phyloP scores from a whole-genome alignment of 129 eudicot species.

The Mikania micrantha region DNA sequence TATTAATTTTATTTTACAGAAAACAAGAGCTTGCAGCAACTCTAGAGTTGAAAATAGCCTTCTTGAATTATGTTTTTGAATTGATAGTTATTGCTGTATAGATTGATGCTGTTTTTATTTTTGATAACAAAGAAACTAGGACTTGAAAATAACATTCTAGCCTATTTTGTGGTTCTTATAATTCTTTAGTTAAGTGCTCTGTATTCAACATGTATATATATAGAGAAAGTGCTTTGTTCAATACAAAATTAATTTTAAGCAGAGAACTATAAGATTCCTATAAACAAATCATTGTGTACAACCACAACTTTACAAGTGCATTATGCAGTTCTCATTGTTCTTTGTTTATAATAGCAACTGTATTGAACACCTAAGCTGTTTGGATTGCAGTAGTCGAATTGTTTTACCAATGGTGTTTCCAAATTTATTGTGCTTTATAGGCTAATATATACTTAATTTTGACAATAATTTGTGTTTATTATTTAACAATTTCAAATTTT shows the following conservation, averaged over 20 bases:
- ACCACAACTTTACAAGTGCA: too few species aligned
- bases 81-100: background rate
- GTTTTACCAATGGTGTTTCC: background rate
- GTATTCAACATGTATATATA: too few species aligned
- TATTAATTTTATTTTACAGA: background rate
- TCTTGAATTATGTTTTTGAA: background rate
- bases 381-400: background rate
- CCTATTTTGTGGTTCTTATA: too few species aligned
- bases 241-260: too few species aligned
- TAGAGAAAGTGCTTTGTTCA: too few species aligned
- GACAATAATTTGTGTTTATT: background rate
- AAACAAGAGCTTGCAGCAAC: background rate
- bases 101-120: background rate
- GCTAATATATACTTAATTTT: background rate
- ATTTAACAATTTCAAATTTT: background rate
- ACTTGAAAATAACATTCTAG: background rate
- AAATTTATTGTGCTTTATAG: background rate
- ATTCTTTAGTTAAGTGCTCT: too few species aligned
- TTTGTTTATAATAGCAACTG: background rate
- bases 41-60: background rate
- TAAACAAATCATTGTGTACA: too few species aligned
- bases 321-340: background rate
- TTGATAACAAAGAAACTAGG: background rate
- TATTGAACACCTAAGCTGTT: background rate
- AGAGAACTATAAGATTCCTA: too few species aligned